Conservation (phyloP, 1,284 basidiomycete species). For the Athelia sp. region DNA sequence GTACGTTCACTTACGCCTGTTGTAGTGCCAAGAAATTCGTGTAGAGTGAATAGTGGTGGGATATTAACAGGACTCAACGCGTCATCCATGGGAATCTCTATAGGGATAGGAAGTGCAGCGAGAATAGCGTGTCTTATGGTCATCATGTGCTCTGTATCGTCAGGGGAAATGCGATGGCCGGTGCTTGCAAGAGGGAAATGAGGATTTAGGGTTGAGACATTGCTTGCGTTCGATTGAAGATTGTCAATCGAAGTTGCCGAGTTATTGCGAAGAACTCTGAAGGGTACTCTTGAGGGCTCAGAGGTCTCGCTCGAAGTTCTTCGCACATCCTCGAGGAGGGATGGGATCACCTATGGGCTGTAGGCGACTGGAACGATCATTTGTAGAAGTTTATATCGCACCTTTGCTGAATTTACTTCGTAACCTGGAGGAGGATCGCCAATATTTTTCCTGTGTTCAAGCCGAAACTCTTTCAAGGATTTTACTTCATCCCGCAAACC, state of each 20-base stretch:
- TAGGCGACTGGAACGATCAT: slow-evolving; percentile 6
- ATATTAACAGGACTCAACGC: slow-evolving; percentile 62
- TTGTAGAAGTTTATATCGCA: slow-evolving; percentile 1
- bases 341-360: slow-evolving; percentile 8
- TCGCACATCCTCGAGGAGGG: neutral
- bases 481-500: slow-evolving; percentile 34
- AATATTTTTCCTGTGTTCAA: slow-evolving; percentile 6
- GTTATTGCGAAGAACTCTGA: slow-evolving; percentile 2
- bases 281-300: slow-evolving; percentile 2
- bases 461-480: slow-evolving; percentile 11
- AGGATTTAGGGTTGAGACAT: neutral
- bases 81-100: slow-evolving; percentile 49
- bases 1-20: slow-evolving; percentile 42
- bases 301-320: neutral
- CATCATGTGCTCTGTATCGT: slow-evolving; percentile 44
- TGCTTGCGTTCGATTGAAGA: neutral
- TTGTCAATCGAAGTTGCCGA: slow-evolving; percentile 5
- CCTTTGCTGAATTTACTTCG: slow-evolving; percentile 11
- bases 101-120: slow-evolving; percentile 54
- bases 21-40: slow-evolving; percentile 63
- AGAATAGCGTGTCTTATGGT: slow-evolving; percentile 50
- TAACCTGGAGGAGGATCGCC: slow-evolving; percentile 16
- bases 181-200: neutral
- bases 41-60: slow-evolving; percentile 53
- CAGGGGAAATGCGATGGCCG: slow-evolving; percentile 13